These are phyloP conservation scores for Brettanomyces custersianus DNA, from an alignment of 805 yeast species.

Conservation along the genomic window DNA sequence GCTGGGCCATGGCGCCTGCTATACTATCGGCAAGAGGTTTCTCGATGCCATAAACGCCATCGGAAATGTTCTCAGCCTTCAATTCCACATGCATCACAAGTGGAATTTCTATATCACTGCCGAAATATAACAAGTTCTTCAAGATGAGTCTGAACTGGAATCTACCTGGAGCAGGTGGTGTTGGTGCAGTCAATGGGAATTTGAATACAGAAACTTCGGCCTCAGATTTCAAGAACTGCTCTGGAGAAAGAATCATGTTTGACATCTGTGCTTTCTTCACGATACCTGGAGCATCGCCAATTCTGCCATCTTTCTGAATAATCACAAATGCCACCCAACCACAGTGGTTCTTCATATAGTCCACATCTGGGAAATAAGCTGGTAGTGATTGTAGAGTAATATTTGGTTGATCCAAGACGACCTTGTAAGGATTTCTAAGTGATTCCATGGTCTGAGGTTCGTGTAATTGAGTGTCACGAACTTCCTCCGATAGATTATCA, in stretches of 20 bases:
- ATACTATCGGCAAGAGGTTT: constrained; percentile 68
- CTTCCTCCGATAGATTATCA: constrained; percentile 27
- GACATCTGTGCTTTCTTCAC: constrained; percentile 43
- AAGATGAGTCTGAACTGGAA: constrained; percentile 62
- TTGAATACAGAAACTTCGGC: constrained; percentile 64
- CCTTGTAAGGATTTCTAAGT: constrained; percentile 61
- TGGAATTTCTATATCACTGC: constrained; percentile 69
- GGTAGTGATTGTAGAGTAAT: constrained; percentile 53
- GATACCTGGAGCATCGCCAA: constrained; percentile 58
- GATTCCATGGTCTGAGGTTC: constrained; percentile 60
- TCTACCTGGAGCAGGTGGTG: constrained; percentile 65
- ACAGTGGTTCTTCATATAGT: constrained; percentile 24
- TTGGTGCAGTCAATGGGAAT: constrained; percentile 61
- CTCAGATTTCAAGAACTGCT: constrained; percentile 36
- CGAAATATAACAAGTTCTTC: constrained; percentile 71
- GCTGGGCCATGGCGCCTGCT: constrained; percentile 65
- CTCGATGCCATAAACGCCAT: constrained; percentile 48
- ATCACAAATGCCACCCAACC: constrained; percentile 65
- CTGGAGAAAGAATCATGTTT: constrained; percentile 46
- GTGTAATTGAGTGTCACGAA: constrained; percentile 26
- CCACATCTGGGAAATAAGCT: constrained; percentile 61
- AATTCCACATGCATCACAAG: constrained; percentile 61
- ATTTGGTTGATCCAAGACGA: constrained; percentile 59
- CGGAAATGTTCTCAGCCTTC: constrained; percentile 28
- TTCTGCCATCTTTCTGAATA: constrained; percentile 69